Evolutionary conservation across 306 rosid genomes (phyloP).

Genomic region (Begonia fuchsioides): DNA sequence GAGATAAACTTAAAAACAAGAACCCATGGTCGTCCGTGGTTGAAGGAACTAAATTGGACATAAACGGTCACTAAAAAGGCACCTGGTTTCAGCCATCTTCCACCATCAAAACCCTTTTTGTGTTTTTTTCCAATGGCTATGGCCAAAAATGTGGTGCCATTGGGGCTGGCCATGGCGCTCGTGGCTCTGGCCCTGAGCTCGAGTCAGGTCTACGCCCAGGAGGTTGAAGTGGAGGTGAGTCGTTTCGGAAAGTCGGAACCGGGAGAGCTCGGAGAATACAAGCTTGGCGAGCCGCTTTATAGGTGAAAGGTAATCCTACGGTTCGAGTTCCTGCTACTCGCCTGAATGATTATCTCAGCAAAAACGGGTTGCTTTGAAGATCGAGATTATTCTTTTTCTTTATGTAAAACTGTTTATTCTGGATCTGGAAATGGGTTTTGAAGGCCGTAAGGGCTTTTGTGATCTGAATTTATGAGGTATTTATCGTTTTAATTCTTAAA

Average conservation of each 20-base stretch:
- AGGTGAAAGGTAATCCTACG: neutral
- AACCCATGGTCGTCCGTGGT: neutral
- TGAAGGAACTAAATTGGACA: neutral
- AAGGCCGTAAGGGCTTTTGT: neutral
- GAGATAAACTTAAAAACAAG: too few relatives aligned
- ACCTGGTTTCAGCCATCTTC: neutral
- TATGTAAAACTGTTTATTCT: neutral
- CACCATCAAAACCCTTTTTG: neutral
- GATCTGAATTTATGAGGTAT: neutral
- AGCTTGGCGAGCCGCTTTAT: neutral
- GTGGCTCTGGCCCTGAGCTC: neutral
- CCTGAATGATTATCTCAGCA: neutral
- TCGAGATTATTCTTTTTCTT: neutral
- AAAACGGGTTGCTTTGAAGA: neutral
- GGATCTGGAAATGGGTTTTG: neutral
- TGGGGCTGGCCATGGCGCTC: neutral
- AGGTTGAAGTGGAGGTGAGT: neutral
- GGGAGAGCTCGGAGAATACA: neutral
- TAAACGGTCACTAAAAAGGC: neutral
- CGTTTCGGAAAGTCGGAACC: neutral
- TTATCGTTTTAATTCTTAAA: too few relatives aligned
- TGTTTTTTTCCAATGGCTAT: neutral
- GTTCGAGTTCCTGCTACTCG: neutral
- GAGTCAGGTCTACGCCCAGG: neutral
- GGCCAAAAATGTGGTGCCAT: neutral